Base-by-base conservation (phyloP, 768 basidiomycete species). In the Tricholoma furcatifolium region DNA sequence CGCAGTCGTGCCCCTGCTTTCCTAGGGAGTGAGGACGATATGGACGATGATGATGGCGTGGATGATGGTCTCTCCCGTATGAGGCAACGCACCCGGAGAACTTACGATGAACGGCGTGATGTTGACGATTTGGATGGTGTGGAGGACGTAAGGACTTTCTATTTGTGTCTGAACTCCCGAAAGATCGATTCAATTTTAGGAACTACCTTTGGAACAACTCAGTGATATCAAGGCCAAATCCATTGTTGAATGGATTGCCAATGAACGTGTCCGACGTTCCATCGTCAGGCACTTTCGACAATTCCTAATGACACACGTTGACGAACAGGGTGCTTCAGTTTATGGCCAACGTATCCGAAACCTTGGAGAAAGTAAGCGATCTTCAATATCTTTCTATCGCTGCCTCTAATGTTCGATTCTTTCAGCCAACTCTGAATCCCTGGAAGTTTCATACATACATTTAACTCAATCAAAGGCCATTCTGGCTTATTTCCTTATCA, bases 221-320 rank as follows among this genome's bases (percentile, higher is more conserved):
- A 91, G 92, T 55, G 97, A 99, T 65, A 94, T 99, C 75, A 98
- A 98, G 66, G 93, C 95, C 35, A 93, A 95, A 65, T 94, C 92
- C 11, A 93, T 99, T 51, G 88, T 90, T 20, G 97, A 98, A 69
- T 99, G 97, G 97, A 95, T 98, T 61, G 88, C 92, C 15, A 87
- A 88, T 52, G 93, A 95, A 53, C 84, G 91, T 38, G 96, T 98
- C 59, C 84, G 89, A 60, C 81, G 91, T 50, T 88, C 95, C 0
- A 93, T 99, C 57, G 81, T 90, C 60, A 84, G 87, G 57, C 92
- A 98, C 69, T 98, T 99, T 78, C 83, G 91, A 42, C 85, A 93
- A 60, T 99, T 99, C 72, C 75, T 99, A 50, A 91, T 95, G 83
- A 96, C 93, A 10, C 95, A 94, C 63, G 88, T 93, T 39, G 97